Evolutionary conservation across 768 basidiomycete species (phyloP), one percentile per base, ranked within the genome.

Genomic region (Sporobolomyces roseus): DNA sequence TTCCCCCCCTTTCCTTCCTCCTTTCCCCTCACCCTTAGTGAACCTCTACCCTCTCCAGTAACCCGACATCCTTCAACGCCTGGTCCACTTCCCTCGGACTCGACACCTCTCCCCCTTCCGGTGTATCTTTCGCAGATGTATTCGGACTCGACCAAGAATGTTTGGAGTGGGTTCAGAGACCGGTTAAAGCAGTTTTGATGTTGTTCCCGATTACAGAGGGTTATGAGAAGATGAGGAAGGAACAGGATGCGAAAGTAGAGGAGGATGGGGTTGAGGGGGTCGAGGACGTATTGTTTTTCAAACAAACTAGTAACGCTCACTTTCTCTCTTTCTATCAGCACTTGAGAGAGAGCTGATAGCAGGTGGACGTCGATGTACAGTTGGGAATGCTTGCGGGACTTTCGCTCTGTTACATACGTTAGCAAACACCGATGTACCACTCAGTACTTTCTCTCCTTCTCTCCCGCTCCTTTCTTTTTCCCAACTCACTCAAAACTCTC

Each of bases 391-490:
- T 0, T 92, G 91, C 75, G 91, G 91, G 5, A 91, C 91, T 0
- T 92, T 93, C 77, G 91, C 87, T 0, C 81, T 93, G 23, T 82
- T 93, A 9, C 91, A 93, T 74, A 85, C 90, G 14, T 79, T 96
- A 50, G 84, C 85, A 27, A 96, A 97, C 76, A 83, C 87, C 14
- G 81, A 84, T 38, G 83, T 87, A 5, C 81, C 82, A 0, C 82
- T 88, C 64, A 75, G 71, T 72, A 16, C 29, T 33, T 33, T 23
- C 58, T 32, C 12, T 30, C 45, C 29, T 14, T 9, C 0, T 21
- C 4, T n/a, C 23, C 30, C 9, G 23, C 25, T 6, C 25, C 21
- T 14, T 10, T n/a, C n/a, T n/a, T n/a, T n/a, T n/a, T n/a, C n/a
- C n/a, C n/a, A n/a, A n/a, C 52, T 49, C 4, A 8, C 45, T n/a